Evolutionary conservation across 2,329 filamentous ascomycete genomes (phyloP).

Genomic region (Alternaria rosae): DNA sequence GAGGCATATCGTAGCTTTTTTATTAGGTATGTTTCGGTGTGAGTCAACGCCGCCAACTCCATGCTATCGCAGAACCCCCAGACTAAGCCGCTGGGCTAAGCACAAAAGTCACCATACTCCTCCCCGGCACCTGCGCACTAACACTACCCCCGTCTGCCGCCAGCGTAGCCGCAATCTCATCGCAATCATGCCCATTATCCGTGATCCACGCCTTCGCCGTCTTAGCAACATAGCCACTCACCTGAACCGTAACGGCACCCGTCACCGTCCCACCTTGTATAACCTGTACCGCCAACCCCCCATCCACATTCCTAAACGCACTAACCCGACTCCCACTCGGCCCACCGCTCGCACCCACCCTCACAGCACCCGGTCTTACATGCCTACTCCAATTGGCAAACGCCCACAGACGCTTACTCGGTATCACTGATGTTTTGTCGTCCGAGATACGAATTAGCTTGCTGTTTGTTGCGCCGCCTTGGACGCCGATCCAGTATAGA

Average conservation of each 20-base stretch:
- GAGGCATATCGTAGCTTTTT: background rate
- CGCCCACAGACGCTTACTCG: constrained; percentile 51
- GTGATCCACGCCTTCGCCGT: constrained; percentile 49
- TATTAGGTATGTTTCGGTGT: too few species aligned
- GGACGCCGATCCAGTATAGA: constrained; percentile 62
- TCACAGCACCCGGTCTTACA: constrained; percentile 49
- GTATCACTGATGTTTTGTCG: constrained; percentile 44
- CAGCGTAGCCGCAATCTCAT: constrained; percentile 18
- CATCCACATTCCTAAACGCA: constrained; percentile 47
- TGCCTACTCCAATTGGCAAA: constrained; percentile 52
- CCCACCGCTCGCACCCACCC: constrained; percentile 45
- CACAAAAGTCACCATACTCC: constrained; percentile 41
- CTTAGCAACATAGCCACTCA: constrained; percentile 35
- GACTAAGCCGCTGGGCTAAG: constrained; percentile 13
- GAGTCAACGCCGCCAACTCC: background rate
- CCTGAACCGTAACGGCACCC: constrained; percentile 31
- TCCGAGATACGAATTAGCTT: constrained; percentile 46
- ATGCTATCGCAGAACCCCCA: background rate
- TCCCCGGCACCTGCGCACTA: constrained; percentile 30
- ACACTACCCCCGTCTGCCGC: constrained; percentile 30
- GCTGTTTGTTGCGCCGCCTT: constrained; percentile 49
- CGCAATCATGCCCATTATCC: constrained; percentile 43
- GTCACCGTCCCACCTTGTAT: constrained; percentile 40
- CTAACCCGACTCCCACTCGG: constrained; percentile 39
- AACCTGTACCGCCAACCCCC: constrained; percentile 46